These are phyloP conservation scores for Aureococcus anophagefferens DNA, from an alignment of 108 stramenopile genomes.

Conservation along the genomic window DNA sequence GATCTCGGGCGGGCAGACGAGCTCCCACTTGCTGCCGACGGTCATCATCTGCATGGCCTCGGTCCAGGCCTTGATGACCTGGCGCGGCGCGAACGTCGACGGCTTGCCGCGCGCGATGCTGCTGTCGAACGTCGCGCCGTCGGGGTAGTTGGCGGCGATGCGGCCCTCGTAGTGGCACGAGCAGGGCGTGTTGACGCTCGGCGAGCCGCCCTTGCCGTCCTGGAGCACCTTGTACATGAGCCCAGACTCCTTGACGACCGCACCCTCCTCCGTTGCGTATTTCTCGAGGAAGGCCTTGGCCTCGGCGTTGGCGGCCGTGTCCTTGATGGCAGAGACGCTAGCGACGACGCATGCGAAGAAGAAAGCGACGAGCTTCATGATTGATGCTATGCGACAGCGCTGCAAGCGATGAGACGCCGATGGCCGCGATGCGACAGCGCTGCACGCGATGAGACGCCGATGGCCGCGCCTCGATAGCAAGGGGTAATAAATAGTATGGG, in stretches of 20 bases:
- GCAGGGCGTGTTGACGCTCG: conserved; percentile 51
- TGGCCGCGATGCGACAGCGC: conserved; percentile 69
- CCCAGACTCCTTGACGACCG: conserved; percentile 2
- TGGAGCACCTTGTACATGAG: conserved; percentile 11
- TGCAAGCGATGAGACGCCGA: conserved; percentile 63
- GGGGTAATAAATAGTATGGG: too few species aligned
- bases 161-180: conserved; percentile 23
- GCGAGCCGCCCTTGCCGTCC: conserved; percentile 14
- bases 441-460: conserved; percentile 74
- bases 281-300: conserved; percentile 7
- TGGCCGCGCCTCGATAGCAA: too few species aligned
- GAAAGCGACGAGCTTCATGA: conserved; percentile 19
- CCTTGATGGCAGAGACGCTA: neutral
- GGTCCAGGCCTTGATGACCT: conserved; percentile 16
- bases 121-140: conserved; percentile 3
- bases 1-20: conserved; percentile 15
- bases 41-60: conserved; percentile 12
- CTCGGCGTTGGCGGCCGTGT: neutral
- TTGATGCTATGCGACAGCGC: conserved; percentile 32
- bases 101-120: conserved; percentile 9
- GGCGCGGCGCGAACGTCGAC: conserved; percentile 10
- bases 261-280: conserved; percentile 3
- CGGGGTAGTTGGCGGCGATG: neutral
- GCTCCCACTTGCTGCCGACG: conserved; percentile 10
- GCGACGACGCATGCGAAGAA: conserved; percentile 17